Evolutionary conservation across 495 filamentous ascomycete genomes (phyloP).

Genomic region (Penicillium argentinense): DNA sequence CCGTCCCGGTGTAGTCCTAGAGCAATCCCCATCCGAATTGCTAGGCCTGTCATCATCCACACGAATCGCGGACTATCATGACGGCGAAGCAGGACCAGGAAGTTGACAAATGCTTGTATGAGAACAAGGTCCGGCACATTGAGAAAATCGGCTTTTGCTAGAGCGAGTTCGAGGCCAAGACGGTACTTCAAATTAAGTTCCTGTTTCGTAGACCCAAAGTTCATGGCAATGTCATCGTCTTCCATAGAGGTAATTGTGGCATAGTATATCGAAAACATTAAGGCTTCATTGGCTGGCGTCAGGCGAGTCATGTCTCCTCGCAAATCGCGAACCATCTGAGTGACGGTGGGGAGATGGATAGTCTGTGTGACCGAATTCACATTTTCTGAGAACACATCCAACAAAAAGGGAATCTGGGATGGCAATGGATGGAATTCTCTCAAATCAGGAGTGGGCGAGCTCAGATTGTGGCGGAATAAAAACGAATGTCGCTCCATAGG

Average conservation of each 20-base stretch:
- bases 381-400: slow-evolving; percentile 53
- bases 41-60: slow-evolving; percentile 64
- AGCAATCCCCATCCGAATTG: slow-evolving; percentile 72
- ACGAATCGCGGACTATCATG: slow-evolving; percentile 50
- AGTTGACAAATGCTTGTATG: slow-evolving; percentile 50
- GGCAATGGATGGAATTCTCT: slow-evolving; percentile 50
- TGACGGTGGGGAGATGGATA: slow-evolving; percentile 54
- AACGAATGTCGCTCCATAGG: slow-evolving; percentile 55
- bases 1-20: slow-evolving; percentile 77
- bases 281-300: slow-evolving; percentile 50
- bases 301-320: slow-evolving; percentile 32
- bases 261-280: slow-evolving; percentile 63
- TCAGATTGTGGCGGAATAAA: slow-evolving; percentile 50
- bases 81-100: slow-evolving; percentile 46
- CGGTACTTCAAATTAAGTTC: slow-evolving; percentile 54
- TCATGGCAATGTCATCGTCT: slow-evolving; percentile 48
- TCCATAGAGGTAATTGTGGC: slow-evolving; percentile 58
- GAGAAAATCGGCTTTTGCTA: slow-evolving; percentile 57
- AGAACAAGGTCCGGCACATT: slow-evolving; percentile 33
- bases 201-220: slow-evolving; percentile 50
- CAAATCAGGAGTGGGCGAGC: slow-evolving; percentile 28
- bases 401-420: slow-evolving; percentile 51
- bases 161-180: slow-evolving; percentile 51
- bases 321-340: slow-evolving; percentile 42
- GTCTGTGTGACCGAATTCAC: slow-evolving; percentile 49